Base-by-base conservation (phyloP, 139 green algal species). In the Tetraselmis chui region DNA sequence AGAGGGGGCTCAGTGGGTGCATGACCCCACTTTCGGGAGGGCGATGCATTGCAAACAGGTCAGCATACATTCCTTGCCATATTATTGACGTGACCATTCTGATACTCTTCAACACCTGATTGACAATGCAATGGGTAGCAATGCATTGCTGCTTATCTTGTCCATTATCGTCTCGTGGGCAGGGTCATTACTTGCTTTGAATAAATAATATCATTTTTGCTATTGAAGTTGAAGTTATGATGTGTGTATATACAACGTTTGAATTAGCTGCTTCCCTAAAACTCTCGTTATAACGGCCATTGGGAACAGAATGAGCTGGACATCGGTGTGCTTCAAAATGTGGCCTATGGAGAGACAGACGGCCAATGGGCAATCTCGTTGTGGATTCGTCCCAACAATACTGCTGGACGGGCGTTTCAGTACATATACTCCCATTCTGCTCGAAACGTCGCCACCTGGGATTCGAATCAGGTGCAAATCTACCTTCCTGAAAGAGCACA, bases 401-500 rank as follows among this genome's bases (percentile, higher is more conserved):
- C 30, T 11, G 26, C 23, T 0, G 80, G 80, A n/a, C 28, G 31
- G 0, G 2, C 30, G 27, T 84, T 83, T 59, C 82, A 89, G 83
- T 90, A 87, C 58, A 27, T 87, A 11, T 79, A 80, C 75, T 87
- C 84, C 0, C 83, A 83, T 77, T 79, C 1, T 59, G 77, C 31
- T 28, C 26, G 28, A 28, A 59, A 31, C 22, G 24, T 45, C 30
- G 77, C 77, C 75, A 79, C 28, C 28, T 75, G 1, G 80, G 67
- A 78, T 2, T 77, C 85, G 32, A 87, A 89, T 30, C 59, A 88
- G 81, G 59, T 92, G 28, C 79, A 88, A 1, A 58, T 93, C 5
- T 93, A 87, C 83, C 59, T 92, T 2, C 83, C 89, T 0, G 31
- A 90, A 78, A 27, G 24, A 2, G 59, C 45, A 31, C 83, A 88